Percentiles rank a stretch among this genome's conserved stretches.
These are phyloP conservation scores for Populus tremula DNA, from an alignment of 345 rosid species.

Conservation along the genomic window DNA sequence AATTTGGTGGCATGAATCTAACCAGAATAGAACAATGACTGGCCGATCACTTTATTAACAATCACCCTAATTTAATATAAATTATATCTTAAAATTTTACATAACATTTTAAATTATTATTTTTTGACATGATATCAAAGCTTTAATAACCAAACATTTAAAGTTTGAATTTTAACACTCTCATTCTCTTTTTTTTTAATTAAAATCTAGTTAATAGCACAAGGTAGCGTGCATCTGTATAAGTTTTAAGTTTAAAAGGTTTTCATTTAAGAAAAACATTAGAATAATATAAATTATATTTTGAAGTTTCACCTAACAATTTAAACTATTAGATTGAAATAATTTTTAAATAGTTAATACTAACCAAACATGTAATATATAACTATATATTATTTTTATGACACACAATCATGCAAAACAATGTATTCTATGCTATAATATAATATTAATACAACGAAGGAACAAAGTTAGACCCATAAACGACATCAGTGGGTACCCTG, in stretches of 20 bases:
- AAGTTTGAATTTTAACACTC: no score
- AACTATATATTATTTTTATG: no score
- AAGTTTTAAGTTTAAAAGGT: no score
- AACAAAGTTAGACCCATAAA: not conserved
- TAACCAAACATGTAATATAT: not conserved
- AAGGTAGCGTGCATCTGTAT: accelerated
- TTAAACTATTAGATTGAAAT: no score
- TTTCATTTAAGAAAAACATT: no score
- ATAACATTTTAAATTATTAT: no score
- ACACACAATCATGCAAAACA: not conserved
- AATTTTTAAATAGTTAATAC: not conserved
- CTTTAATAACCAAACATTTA: accelerated
- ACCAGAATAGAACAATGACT: not conserved
- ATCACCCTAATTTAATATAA: not conserved
- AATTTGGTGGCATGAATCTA: not conserved
- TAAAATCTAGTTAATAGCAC: no score
- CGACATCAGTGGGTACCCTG: slow-evolving; percentile 2
- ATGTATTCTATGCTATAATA: not conserved
- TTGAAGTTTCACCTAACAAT: no score
- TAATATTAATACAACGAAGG: not conserved
- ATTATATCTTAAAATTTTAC: no score
- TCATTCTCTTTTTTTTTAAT: no score
- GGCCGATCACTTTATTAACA: not conserved
- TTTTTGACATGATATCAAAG: no score
- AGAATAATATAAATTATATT: no score